These are phyloP conservation scores for Trichophyton mentagrophytes DNA, from an alignment of 2,329 filamentous ascomycete genomes.

Conservation along the genomic window DNA sequence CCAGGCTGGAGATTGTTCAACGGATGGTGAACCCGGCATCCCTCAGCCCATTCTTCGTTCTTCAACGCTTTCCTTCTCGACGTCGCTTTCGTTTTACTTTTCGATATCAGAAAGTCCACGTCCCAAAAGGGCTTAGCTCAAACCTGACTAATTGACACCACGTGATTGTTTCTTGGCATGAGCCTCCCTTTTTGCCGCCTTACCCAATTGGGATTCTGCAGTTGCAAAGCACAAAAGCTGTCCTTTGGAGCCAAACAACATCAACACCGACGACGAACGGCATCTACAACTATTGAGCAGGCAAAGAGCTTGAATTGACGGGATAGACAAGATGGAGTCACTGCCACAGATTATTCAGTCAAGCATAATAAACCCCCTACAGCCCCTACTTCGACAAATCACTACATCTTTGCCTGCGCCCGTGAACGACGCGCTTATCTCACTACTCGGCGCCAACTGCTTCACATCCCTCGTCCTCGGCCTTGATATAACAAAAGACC, in stretches of 20 bases:
- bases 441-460: conserved; percentile 70
- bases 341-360: conserved; percentile 33
- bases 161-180: neutral
- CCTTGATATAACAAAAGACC: conserved; percentile 59
- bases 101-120: neutral
- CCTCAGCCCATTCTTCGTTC: neutral
- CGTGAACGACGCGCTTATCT: conserved; percentile 59
- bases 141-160: neutral
- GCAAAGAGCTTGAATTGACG: neutral
- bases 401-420: conserved; percentile 61
- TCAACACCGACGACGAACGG: neutral
- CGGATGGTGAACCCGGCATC: conserved; percentile 14
- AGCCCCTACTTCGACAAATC: conserved; percentile 48
- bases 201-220: neutral
- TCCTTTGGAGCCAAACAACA: neutral
- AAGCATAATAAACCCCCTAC: conserved; percentile 30
- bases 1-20: conserved; percentile 7
- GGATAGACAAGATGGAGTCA: conserved; percentile 25
- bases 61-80: neutral
- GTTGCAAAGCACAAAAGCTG: neutral
- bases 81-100: neutral
- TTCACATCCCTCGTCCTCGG: conserved; percentile 78
- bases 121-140: neutral
- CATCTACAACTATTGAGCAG: neutral
- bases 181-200: neutral